Percentiles rank a stretch among this genome's conserved stretches.
Conservation (phyloP, 352 stramenopile genomes). For the Pythium sp. region DNA sequence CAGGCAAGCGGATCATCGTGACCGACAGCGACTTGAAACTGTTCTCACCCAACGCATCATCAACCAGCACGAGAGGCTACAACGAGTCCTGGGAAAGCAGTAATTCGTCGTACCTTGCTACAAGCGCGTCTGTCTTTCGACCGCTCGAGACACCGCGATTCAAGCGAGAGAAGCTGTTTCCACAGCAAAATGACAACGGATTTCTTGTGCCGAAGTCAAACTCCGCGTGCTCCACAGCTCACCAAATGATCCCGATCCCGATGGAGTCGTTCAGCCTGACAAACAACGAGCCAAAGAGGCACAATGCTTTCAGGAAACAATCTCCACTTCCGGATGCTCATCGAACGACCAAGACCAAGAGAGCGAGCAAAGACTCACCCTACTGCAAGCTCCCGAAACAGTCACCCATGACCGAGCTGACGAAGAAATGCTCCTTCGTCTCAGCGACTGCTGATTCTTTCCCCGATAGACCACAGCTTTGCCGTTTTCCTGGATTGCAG, state of each 20-base stretch:
- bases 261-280: constrained; percentile 11
- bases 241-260: constrained; percentile 21
- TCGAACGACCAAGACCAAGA: constrained; percentile 7
- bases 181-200: constrained; percentile 8
- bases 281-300: background rate
- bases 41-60: constrained; percentile 7
- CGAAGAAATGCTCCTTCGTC: constrained; percentile 4
- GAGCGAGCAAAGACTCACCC: background rate
- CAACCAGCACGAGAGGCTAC: background rate
- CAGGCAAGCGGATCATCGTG: constrained; percentile 49
- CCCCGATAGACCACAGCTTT: background rate
- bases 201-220: constrained; percentile 7
- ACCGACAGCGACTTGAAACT: constrained; percentile 43
- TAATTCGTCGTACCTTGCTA: background rate
- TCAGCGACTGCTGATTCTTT: background rate
- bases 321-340: constrained; percentile 15
- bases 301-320: constrained; percentile 11
- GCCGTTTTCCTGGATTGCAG: constrained; percentile 6
- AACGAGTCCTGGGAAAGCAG: constrained; percentile 7
- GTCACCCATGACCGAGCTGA: constrained; percentile 16
- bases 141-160: constrained; percentile 3
- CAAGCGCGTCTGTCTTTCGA: background rate
- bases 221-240: constrained; percentile 3
- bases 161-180: constrained; percentile 25
- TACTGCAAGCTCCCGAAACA: constrained; percentile 2